Evolutionary conservation across 805 yeast genomes (phyloP), one percentile per base, ranked within the genome.

Genomic region (Saturnispora ahearnii): DNA sequence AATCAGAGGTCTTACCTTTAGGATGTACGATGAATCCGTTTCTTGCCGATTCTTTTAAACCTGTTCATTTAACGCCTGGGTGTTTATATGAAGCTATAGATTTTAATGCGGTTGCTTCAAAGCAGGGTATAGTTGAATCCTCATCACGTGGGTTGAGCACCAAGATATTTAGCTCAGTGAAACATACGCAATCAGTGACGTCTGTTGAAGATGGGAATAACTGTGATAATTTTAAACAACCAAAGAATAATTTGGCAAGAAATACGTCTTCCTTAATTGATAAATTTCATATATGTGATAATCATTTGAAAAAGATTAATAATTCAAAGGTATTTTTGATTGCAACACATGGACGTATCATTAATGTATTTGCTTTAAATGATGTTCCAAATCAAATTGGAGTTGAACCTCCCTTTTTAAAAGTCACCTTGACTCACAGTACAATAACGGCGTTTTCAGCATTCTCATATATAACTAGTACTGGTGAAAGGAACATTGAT

Each of bases 11-110:
- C 4, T 42, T 67, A 9, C 70, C 72, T 28, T 67, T 78, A 21
- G 84, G 82, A 0, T 79, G 82, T 41, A 70, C 70, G 42, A 69
- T 78, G 29, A 78, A 76, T 51, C 79, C 83, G 0, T 61, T 79
- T 48, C 53, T 63, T 40, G 73, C 79, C 4, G 84, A 79, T 57
- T 76, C 78, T 1, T 78, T 74, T 57, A 69, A 70, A 48, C 65
- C 70, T 28, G 79, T 78, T 21, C 78, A 73, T 55, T 62, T 78
- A 48, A 77, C 73, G 18, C 82, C 83, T 0, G 82, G 84, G 0
- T 78, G 82, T 54, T 52, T 73, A 10, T 56, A 65, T 3, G 41
- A 48, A 6, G 57, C 65, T 7, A 58, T 62, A 7, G 54, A 55
- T 30, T 60, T 63, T 63, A 8, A 55, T 53, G 31, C 56, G 34